Evolutionary conservation across 2,329 filamentous ascomycete species (phyloP), one percentile per base, ranked within the genome.

Genomic region (Nemania serpens): DNA sequence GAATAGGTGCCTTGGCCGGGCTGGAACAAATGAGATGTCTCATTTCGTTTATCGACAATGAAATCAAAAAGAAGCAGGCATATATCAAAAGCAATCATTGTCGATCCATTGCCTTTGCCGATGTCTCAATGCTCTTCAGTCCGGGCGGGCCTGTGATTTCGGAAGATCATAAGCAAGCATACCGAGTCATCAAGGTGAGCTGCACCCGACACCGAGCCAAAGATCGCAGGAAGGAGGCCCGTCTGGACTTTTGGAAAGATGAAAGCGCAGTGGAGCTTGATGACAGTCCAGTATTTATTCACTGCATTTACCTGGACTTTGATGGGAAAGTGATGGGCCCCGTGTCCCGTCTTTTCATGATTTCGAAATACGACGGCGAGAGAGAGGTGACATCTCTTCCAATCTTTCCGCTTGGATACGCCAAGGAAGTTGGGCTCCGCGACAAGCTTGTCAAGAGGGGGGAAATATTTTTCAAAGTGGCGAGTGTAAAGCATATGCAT

Each of bases 231-330:
- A 13, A 41, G 13, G 18, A 39, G 5, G 46, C 5, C 12, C 10
- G 13, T 2, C 5, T 13, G 12, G 17, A 53, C 15, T 47, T 53
- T 18, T 36, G 9, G 34, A 58, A 58, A 34, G 48, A 58, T 37
- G 42, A 42, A 36, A 34, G 22, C 3, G 12, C 34, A 34, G 55
- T 48, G 7, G 48, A 58, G 36, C 6, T 58, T 22, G 41, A 59
- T 3, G 25, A 55, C 3, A 50, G 55, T 9, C 50, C 57, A 12
- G 25, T 55, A 15, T 43, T n/a, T 47, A 15, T 68, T 6, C 42
- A 55, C 17, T 70, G 66, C 37, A 57, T 68, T 5, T 65, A 68
- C 39, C 52, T 72, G 12, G 69, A 73, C 47, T 73, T 69, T 29
- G 64, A 73, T 36, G 71, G 71, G 0, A 63, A 61, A 9, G 15